Percentiles rank a stretch among this genome's conserved stretches.
Evolutionary conservation across 129 eudicot genomes (phyloP).

Genomic region (Flaveria trinervia): DNA sequence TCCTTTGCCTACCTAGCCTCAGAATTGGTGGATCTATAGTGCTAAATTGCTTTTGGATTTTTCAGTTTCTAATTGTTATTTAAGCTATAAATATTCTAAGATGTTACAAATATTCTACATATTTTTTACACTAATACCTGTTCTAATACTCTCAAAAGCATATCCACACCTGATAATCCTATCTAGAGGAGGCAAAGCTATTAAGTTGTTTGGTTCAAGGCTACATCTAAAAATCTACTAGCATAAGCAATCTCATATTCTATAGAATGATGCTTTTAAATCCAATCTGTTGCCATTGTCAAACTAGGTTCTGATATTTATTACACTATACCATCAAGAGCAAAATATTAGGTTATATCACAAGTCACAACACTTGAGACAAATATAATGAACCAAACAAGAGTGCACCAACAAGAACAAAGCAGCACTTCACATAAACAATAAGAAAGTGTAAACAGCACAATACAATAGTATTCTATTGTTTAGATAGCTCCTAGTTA

Average conservation of each 20-base stretch:
- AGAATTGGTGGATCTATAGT: neutral
- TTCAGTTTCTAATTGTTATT: neutral
- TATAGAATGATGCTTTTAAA: no score
- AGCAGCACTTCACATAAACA: no score
- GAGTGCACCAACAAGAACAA: no score
- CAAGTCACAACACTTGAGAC: conserved; percentile 2
- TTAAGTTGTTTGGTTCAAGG: no score
- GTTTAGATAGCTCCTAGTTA: no score
- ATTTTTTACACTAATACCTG: neutral
- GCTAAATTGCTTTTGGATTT: neutral
- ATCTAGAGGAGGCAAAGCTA: no score
- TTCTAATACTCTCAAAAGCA: neutral
- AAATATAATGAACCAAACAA: no score
- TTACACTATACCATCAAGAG: conserved; percentile 11
- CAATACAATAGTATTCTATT: no score
- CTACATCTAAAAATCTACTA: no score
- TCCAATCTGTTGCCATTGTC: neutral
- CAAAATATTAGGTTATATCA: neutral
- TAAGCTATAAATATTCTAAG: neutral
- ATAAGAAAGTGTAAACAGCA: no score
- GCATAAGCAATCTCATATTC: no score
- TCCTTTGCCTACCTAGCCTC: neutral
- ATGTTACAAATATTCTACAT: neutral
- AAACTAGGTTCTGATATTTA: neutral
- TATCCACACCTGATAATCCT: neutral